Conservation (phyloP, 2,329 filamentous ascomycete genomes). For the Hypoxylon sp. region DNA sequence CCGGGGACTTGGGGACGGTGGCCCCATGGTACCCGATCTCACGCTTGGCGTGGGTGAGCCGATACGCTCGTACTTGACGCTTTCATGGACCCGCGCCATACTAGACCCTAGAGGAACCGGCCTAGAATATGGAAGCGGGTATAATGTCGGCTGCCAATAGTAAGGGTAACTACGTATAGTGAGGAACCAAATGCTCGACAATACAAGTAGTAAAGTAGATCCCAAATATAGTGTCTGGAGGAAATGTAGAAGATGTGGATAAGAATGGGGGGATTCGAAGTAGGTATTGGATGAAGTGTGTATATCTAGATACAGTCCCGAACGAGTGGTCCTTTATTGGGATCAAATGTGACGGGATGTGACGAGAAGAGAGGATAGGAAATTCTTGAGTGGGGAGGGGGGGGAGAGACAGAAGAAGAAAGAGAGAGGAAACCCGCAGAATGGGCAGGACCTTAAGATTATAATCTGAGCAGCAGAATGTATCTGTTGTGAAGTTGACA, state of each 20-base stretch:
- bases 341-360: neutral
- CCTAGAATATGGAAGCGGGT: neutral
- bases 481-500: conserved; percentile 43
- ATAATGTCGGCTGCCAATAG: neutral
- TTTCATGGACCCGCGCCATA: conserved; percentile 29
- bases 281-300: neutral
- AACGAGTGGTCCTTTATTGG: neutral
- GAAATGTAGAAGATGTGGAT: neutral
- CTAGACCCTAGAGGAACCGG: conserved; percentile 3
- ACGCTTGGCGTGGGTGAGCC: conserved; percentile 32
- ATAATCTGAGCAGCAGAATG: conserved; percentile 11
- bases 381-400: conserved; percentile 2
- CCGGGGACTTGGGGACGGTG: conserved; percentile 38
- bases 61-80: conserved; percentile 45
- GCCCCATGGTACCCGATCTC: conserved; percentile 42
- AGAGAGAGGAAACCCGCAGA: neutral
- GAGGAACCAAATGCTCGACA: neutral
- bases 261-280: neutral
- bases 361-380: conserved; percentile 12
- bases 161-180: neutral
- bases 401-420: neutral
- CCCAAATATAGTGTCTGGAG: neutral
- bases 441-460: neutral
- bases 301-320: neutral
- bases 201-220: neutral